phyloP scores from a whole-genome alignment of 192 early-diverging fungal genomes.

The Coemansia sp. region DNA sequence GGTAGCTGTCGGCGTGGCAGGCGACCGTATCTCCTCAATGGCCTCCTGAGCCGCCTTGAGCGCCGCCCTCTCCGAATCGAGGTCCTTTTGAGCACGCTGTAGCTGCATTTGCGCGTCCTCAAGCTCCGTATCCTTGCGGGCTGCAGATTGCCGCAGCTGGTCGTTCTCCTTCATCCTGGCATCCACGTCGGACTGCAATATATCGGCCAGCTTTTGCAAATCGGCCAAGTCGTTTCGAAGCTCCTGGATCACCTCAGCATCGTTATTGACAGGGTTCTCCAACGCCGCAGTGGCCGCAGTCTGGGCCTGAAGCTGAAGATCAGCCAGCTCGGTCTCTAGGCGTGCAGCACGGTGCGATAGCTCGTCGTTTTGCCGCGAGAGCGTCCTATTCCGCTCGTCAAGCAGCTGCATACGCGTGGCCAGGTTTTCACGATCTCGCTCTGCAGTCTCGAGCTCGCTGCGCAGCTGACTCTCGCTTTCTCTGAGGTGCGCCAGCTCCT shows the following conservation, averaged over 20 bases:
- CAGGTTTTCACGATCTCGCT: conserved; percentile 9
- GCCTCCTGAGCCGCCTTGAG: conserved; percentile 6
- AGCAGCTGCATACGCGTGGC: conserved; percentile 2
- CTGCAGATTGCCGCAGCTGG: conserved; percentile 15
- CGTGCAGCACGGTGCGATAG: conserved; percentile 31
- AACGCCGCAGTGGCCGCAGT: not conserved
- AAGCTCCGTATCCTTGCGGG: conserved; percentile 12
- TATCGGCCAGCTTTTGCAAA: conserved; percentile 8
- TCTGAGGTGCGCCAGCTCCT: conserved; percentile 20
- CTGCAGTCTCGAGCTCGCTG: conserved; percentile 15
- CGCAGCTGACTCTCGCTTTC: conserved; percentile 24
- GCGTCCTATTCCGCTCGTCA: conserved; percentile 18
- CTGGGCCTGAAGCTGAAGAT: conserved; percentile 9
- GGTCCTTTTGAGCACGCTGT: not conserved
- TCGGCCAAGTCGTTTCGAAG: not conserved
- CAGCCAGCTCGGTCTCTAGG: conserved; percentile 32
- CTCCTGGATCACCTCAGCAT: not conserved
- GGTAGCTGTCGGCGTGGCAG: not conserved
- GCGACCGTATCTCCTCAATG: not conserved
- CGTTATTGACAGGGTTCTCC: not conserved
- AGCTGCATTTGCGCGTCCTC: conserved; percentile 19
- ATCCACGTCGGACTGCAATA: conserved; percentile 12
- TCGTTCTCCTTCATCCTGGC: conserved; percentile 15
- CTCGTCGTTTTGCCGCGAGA: conserved; percentile 21
- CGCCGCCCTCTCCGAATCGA: conserved; percentile 2